phyloP scores from a whole-genome alignment of 1,139 yeast species.

The Keqinozyma sinolaborantium region DNA sequence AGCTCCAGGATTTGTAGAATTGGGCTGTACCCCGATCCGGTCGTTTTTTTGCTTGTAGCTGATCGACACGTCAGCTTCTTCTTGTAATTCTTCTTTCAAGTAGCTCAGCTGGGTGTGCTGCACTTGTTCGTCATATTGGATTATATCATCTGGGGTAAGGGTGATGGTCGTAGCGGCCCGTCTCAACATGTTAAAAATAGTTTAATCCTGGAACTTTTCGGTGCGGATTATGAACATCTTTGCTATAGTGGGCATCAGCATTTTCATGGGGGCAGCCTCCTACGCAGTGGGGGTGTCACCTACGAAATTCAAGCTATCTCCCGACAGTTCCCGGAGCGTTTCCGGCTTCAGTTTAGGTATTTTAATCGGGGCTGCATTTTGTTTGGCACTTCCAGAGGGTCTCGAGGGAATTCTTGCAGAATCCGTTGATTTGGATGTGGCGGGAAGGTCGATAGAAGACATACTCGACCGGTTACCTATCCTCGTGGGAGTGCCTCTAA shows the following conservation, averaged over 20 bases:
- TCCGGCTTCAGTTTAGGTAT: slow-evolving; percentile 62
- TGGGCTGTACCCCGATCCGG: slow-evolving; percentile 10
- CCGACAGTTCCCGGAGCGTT: slow-evolving; percentile 12
- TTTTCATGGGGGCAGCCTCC: slow-evolving; percentile 27
- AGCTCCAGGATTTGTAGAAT: not conserved
- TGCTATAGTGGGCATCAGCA: slow-evolving; percentile 11
- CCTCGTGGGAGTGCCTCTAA: not conserved
- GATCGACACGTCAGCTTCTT: slow-evolving; percentile 14
- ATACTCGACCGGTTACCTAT: not conserved
- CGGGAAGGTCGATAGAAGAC: not conserved
- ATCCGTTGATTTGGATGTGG: not conserved
- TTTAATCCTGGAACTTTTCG: not conserved
- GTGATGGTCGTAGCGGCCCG: slow-evolving; percentile 63
- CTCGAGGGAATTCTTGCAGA: slow-evolving; percentile 23
- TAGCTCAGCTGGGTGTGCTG: slow-evolving; percentile 5
- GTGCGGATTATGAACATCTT: slow-evolving; percentile 2
- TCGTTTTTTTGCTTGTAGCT: slow-evolving; percentile 12
- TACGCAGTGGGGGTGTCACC: slow-evolving; percentile 33
- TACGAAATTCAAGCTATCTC: slow-evolving; percentile 14
- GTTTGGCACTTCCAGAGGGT: slow-evolving; percentile 73
- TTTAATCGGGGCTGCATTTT: slow-evolving; percentile 58
- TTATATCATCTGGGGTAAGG: slow-evolving; percentile 63
- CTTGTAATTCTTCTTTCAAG: slow-evolving; percentile 12
- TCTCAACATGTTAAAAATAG: slow-evolving; percentile 49
- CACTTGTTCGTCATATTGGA: slow-evolving; percentile 52